These are phyloP conservation scores for Malus sylvestris DNA, from an alignment of 306 rosid species.

Conservation along the genomic window DNA sequence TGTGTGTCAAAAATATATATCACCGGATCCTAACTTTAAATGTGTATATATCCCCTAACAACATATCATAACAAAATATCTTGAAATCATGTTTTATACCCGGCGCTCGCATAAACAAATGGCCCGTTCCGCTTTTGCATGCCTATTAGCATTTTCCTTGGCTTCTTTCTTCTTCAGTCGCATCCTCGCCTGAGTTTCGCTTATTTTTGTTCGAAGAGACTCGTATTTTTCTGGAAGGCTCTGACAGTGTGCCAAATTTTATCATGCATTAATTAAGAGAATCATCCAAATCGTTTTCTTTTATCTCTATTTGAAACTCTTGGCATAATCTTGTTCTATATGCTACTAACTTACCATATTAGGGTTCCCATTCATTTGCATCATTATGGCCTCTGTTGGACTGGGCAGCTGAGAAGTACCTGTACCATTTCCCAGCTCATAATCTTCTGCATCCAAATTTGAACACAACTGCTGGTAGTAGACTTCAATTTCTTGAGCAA, in stretches of 20 bases:
- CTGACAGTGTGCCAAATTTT: conserved; percentile 24
- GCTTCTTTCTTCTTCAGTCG: conserved; percentile 48
- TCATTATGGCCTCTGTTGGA: conserved; percentile 41
- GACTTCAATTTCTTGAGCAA: conserved; percentile 49
- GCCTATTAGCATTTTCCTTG: conserved; percentile 36
- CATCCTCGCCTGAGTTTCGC: conserved; percentile 36
- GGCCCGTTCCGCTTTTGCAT: conserved; percentile 64
- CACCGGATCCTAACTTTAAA: too few species aligned
- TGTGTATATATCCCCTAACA: not conserved
- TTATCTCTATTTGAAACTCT: not conserved
- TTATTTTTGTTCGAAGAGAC: conserved; percentile 25
- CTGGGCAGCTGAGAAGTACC: conserved; percentile 14
- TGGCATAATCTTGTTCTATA: not conserved
- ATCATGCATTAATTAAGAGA: not conserved
- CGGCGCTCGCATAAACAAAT: conserved; percentile 48
- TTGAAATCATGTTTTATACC: conserved; percentile 23
- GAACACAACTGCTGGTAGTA: conserved; percentile 45
- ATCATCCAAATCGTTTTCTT: not conserved
- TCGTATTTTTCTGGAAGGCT: conserved; percentile 36
- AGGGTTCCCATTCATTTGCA: conserved; percentile 24
- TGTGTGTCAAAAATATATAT: too few species aligned
- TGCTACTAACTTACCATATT: conserved; percentile 37
- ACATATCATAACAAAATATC: not conserved
- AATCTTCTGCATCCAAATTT: conserved; percentile 32
- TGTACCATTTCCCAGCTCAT: conserved; percentile 23